phyloP scores from a whole-genome alignment of 1,139 yeast species.

The Suhomyces choctaworum region DNA sequence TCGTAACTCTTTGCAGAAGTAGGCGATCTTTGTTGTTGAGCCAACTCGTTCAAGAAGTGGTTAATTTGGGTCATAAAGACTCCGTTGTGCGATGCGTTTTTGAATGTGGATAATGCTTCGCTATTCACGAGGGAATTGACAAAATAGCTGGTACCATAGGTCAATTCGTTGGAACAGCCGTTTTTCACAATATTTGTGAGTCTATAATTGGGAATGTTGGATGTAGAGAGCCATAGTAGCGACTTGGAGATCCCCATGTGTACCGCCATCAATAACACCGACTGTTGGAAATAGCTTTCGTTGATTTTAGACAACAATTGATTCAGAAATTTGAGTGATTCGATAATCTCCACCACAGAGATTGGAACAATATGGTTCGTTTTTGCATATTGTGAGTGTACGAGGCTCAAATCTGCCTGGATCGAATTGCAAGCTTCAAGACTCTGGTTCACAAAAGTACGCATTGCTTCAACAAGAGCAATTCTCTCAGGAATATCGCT shows the following conservation, averaged over 20 bases:
- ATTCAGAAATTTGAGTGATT: conserved; percentile 23
- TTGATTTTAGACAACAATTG: conserved; percentile 16
- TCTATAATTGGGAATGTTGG: conserved; percentile 15
- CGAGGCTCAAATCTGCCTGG: conserved; percentile 20
- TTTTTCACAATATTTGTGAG: conserved; percentile 25
- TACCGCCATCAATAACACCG: conserved; percentile 28
- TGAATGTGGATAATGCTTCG: conserved; percentile 20
- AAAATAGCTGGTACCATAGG: conserved; percentile 24
- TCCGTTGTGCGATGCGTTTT: conserved; percentile 13
- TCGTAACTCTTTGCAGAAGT: conserved; percentile 17
- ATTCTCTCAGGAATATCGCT: conserved; percentile 18
- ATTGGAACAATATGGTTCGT: conserved; percentile 18
- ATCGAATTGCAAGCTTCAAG: conserved; percentile 13
- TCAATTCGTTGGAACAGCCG: conserved; percentile 30
- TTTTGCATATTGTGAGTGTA: conserved; percentile 28
- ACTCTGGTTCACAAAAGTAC: conserved; percentile 21
- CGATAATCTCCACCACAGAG: conserved; percentile 25
- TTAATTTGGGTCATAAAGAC: conserved; percentile 15
- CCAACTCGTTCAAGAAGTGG: conserved; percentile 17
- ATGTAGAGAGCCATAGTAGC: conserved; percentile 33
- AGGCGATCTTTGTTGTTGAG: conserved; percentile 12
- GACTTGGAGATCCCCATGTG: conserved; percentile 29
- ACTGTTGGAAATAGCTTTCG: conserved; percentile 30
- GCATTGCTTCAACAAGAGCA: conserved; percentile 21
- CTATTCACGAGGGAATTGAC: conserved; percentile 26